A percentile compares a stretch with the other conserved stretches of the same genome.
phyloP scores from a whole-genome alignment of 495 filamentous ascomycete genomes.

The Penicillium daleae region DNA sequence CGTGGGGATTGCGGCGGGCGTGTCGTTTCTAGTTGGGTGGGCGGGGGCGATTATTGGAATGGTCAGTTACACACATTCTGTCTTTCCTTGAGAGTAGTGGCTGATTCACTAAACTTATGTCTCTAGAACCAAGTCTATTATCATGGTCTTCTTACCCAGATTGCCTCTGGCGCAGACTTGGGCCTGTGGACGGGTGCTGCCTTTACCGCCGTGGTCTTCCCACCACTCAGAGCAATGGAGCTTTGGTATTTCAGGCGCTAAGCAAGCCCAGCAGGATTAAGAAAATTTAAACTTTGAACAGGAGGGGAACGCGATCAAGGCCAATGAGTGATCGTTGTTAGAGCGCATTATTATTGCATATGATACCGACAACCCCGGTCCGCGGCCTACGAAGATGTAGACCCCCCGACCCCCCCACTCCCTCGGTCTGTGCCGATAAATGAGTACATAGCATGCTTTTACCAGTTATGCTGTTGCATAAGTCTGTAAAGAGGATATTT shows the following conservation, averaged over 20 bases:
- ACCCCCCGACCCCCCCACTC: too few species aligned
- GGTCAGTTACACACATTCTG: constrained; percentile 31
- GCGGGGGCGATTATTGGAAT: constrained; percentile 54
- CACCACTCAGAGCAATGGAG: constrained; percentile 48
- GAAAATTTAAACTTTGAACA: not conserved
- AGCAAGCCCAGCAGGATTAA: not conserved
- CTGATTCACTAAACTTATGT: constrained; percentile 1
- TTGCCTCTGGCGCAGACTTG: constrained; percentile 43
- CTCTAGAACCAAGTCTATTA: constrained; percentile 52
- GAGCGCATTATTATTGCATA: constrained; percentile 14
- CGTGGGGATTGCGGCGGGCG: constrained; percentile 48
- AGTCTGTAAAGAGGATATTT: constrained; percentile 8
- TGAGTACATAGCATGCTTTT: constrained; percentile 10
- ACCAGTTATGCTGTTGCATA: not conserved
- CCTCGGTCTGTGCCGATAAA: constrained; percentile 11
- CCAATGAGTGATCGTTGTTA: not conserved
- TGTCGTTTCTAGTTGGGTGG: constrained; percentile 54
- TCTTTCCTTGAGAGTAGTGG: not conserved
- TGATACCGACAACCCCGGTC: constrained; percentile 22
- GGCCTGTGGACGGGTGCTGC: constrained; percentile 49
- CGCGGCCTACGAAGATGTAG: constrained; percentile 10
- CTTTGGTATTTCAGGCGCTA: constrained; percentile 42
- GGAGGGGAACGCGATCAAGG: not conserved
- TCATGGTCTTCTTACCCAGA: constrained; percentile 47
- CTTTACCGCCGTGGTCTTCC: constrained; percentile 49